Conservation (phyloP, 768 basidiomycete species). For the Leccinum obscurum region DNA sequence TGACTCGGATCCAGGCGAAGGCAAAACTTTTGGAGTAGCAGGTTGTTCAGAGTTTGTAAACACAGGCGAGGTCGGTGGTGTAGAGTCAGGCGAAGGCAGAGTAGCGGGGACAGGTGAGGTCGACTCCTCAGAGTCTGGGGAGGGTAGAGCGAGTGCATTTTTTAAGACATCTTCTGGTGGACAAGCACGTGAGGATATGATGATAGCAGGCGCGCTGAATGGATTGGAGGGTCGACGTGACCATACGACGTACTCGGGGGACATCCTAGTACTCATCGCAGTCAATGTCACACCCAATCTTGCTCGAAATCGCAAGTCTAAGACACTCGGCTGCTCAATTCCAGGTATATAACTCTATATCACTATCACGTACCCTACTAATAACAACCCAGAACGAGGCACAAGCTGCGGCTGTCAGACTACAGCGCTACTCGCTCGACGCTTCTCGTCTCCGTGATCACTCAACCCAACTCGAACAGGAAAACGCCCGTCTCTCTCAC, state of each 20-base stretch:
- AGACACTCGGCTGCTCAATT: slow-evolving; percentile 47
- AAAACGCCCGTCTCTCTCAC: slow-evolving; percentile 55
- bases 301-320: slow-evolving; percentile 48
- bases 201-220: slow-evolving; percentile 62
- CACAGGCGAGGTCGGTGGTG: no score
- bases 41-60: no score
- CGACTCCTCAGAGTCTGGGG: slow-evolving; percentile 50
- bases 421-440: slow-evolving; percentile 63
- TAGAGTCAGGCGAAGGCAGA: no score
- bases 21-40: no score
- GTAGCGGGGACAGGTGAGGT: no score
- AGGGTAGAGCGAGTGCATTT: slow-evolving; percentile 51
- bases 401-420: slow-evolving; percentile 60
- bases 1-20: no score
- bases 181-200: slow-evolving; percentile 62
- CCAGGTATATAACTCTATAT: slow-evolving; percentile 38
- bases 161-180: slow-evolving; percentile 62
- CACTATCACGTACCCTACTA: not conserved
- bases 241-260: slow-evolving; percentile 62
- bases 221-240: slow-evolving; percentile 70
- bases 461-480: slow-evolving; percentile 45
- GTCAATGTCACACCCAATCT: slow-evolving; percentile 36
- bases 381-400: slow-evolving; percentile 58
- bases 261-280: not conserved
- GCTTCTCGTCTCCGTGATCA: slow-evolving; percentile 32